phyloP scores from a whole-genome alignment of 1,284 basidiomycete genomes.

The Sporisorium reilianum region DNA sequence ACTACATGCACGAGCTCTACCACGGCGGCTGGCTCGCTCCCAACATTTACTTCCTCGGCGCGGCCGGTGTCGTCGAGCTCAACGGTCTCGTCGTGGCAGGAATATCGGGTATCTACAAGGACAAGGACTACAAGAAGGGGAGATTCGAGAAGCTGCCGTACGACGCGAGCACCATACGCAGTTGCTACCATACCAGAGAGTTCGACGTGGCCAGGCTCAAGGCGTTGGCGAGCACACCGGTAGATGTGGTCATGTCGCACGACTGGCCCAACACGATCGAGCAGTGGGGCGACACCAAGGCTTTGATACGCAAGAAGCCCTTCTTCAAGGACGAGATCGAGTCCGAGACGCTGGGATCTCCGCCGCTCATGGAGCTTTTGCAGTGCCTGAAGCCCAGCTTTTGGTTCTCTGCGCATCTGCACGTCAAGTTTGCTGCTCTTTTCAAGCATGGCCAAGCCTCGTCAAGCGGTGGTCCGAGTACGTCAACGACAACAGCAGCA shows the following conservation, averaged over 20 bases:
- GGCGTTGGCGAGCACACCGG: conserved; percentile 73
- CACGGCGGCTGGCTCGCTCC: conserved; percentile 79
- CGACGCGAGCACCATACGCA: conserved; percentile 78
- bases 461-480: neutral
- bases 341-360: conserved; percentile 83
- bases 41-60: conserved; percentile 95
- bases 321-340: conserved; percentile 81
- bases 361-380: conserved; percentile 85
- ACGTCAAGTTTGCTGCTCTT: conserved; percentile 75
- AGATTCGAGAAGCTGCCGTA: conserved; percentile 77
- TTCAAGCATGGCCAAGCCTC: conserved; percentile 20
- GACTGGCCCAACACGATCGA: conserved; percentile 95
- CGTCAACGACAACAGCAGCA: conserved; percentile 1
- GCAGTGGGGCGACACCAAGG: conserved; percentile 79
- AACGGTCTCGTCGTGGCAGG: conserved; percentile 85
- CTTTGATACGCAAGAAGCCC: conserved; percentile 81
- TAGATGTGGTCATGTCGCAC: conserved; percentile 88
- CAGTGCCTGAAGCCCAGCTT: conserved; percentile 81
- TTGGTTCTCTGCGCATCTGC: conserved; percentile 97
- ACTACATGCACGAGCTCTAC: conserved; percentile 95
- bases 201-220: conserved; percentile 85
- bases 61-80: conserved; percentile 88
- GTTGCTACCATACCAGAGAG: conserved; percentile 90
- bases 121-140: conserved; percentile 76
- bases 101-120: conserved; percentile 92